Percentiles rank a stretch among this genome's conserved stretches.
Conservation (phyloP, 495 filamentous ascomycete species). For the Aspergillus bridgeri region DNA sequence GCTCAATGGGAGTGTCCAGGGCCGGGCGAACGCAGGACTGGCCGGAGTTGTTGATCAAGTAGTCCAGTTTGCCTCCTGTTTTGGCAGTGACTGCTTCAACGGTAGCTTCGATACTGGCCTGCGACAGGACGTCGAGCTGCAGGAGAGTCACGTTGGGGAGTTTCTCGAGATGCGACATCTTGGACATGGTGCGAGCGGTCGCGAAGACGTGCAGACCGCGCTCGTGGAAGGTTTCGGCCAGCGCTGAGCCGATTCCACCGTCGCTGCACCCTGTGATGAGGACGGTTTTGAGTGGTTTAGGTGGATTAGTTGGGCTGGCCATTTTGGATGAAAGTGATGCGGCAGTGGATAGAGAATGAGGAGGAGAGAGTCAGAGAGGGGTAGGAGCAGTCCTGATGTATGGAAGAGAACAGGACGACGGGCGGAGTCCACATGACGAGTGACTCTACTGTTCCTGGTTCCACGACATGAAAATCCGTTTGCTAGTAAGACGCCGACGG, state of each 20-base stretch:
- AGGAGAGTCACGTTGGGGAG: constrained; percentile 12
- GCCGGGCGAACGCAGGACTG: constrained; percentile 48
- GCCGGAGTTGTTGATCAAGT: constrained; percentile 67
- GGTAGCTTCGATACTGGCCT: constrained; percentile 13
- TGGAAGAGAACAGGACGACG: neutral
- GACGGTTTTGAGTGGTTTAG: constrained; percentile 27
- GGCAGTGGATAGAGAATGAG: too few species aligned
- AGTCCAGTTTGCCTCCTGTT: constrained; percentile 57
- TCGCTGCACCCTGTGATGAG: constrained; percentile 50
- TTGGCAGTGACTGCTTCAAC: constrained; percentile 50
- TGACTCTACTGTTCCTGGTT: too few species aligned
- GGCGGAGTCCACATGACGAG: too few species aligned
- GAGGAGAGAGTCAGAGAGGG: too few species aligned
- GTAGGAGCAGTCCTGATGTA: too few species aligned
- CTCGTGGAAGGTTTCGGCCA: constrained; percentile 38
- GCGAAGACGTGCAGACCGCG: constrained; percentile 32
- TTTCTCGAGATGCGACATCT: constrained; percentile 24
- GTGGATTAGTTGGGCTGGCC: neutral
- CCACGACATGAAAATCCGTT: too few species aligned
- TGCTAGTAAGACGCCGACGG: too few species aligned
- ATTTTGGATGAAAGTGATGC: neutral
- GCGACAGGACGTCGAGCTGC: constrained; percentile 20
- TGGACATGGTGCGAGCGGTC: constrained; percentile 31
- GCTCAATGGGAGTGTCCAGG: constrained; percentile 48
- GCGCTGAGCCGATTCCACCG: constrained; percentile 42